Conservation (phyloP, 106 monocot species). For the Dendrobium huoshanense region DNA sequence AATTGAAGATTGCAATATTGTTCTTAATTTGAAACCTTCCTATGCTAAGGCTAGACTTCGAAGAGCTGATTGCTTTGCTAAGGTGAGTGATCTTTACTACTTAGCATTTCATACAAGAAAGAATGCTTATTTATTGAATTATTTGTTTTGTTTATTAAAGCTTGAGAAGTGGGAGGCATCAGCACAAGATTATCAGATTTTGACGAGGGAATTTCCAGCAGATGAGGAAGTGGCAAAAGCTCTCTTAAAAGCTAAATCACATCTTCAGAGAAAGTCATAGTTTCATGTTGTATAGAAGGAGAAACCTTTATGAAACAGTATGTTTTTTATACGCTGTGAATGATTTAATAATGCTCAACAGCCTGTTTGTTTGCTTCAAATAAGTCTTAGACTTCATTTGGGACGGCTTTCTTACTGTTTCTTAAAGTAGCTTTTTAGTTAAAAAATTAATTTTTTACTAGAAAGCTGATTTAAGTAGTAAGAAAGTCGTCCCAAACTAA, state of each 20-base stretch:
- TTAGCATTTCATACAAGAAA: neutral
- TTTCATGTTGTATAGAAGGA: neutral
- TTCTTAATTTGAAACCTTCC: slow-evolving; percentile 44
- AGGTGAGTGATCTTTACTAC: slow-evolving; percentile 26
- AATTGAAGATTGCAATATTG: slow-evolving; percentile 52
- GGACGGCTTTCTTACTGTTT: too few species aligned
- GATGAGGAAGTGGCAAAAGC: slow-evolving; percentile 55
- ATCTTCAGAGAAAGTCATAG: slow-evolving; percentile 18
- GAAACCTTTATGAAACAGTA: neutral
- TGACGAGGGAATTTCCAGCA: slow-evolving; percentile 46
- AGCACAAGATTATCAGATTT: slow-evolving; percentile 47
- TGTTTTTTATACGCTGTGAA: neutral
- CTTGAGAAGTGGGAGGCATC: slow-evolving; percentile 61
- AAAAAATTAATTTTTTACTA: too few species aligned
- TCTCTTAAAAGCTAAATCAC: slow-evolving; percentile 30
- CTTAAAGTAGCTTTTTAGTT: too few species aligned
- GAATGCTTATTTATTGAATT: neutral
- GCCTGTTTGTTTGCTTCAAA: neutral
- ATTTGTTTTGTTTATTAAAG: slow-evolving; percentile 16
- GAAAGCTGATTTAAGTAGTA: too few species aligned
- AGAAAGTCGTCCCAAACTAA: too few species aligned
- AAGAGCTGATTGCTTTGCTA: slow-evolving; percentile 73
- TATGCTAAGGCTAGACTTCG: slow-evolving; percentile 65
- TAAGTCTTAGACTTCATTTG: too few species aligned
- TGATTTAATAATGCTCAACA: neutral